Conservation (phyloP, 164 flowering plant genomes). For the Vitis cinerea region DNA sequence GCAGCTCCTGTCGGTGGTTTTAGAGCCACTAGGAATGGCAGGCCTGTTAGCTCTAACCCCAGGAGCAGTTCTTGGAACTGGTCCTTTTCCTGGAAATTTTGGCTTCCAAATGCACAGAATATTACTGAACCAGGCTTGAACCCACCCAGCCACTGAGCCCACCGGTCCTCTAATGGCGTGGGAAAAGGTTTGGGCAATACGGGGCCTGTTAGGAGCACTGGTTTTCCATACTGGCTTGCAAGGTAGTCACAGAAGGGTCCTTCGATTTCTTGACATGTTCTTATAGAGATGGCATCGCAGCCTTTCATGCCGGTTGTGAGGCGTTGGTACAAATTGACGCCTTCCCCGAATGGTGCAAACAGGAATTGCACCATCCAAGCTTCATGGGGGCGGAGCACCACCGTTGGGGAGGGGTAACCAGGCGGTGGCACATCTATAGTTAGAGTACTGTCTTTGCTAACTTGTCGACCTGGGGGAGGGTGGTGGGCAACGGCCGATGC, state of each 20-base stretch:
- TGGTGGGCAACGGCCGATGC: conserved; percentile 25
- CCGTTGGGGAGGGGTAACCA: conserved; percentile 22
- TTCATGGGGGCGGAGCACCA: conserved; percentile 24
- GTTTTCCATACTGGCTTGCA: conserved; percentile 20
- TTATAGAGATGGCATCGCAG: conserved; percentile 20
- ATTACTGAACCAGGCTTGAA: conserved; percentile 24
- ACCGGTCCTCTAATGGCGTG: conserved; percentile 2
- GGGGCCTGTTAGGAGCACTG: conserved; percentile 24
- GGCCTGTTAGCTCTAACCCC: conserved; percentile 30
- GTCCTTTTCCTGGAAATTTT: conserved; percentile 14
- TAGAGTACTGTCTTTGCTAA: no score
- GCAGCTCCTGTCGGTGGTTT: neutral
- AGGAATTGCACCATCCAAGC: conserved; percentile 16
- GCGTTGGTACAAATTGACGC: conserved; percentile 34
- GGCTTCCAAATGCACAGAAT: conserved; percentile 42
- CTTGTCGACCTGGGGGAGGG: conserved; percentile 16
- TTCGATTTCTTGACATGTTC: conserved; percentile 30
- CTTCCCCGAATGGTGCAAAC: conserved; percentile 25
- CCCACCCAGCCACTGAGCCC: conserved; percentile 11
- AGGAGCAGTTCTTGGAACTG: conserved; percentile 30
- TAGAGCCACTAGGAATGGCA: conserved; percentile 32
- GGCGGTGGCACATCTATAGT: no score
- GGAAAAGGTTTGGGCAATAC: conserved; percentile 1
- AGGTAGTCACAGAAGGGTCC: conserved; percentile 22
- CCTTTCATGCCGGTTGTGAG: neutral